phyloP scores from a whole-genome alignment of 2,329 filamentous ascomycete genomes.

The Endocalyx cinctus region DNA sequence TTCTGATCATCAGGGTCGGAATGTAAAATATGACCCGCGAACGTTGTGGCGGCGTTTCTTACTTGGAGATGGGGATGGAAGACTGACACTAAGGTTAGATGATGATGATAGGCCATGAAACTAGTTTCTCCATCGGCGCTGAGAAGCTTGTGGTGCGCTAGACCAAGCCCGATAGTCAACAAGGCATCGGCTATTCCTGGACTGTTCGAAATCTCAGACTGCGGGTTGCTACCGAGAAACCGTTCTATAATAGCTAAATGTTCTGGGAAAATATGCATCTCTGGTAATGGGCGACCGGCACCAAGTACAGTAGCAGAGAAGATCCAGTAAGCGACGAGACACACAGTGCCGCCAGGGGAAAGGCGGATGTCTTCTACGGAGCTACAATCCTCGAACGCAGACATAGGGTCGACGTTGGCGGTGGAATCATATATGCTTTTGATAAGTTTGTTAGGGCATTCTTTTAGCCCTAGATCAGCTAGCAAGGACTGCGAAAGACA shows the following conservation, averaged over 20 bases:
- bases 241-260: slow-evolving; percentile 50
- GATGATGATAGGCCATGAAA: slow-evolving; percentile 59
- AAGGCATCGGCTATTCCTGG: slow-evolving; percentile 56
- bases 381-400: slow-evolving; percentile 41
- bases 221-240: slow-evolving; percentile 48
- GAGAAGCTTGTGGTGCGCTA: slow-evolving; percentile 47
- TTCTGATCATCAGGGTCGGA: slow-evolving; percentile 55
- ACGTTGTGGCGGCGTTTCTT: slow-evolving; percentile 49
- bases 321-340: slow-evolving; percentile 57
- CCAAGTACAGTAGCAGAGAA: slow-evolving; percentile 60
- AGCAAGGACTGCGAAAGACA: slow-evolving; percentile 50
- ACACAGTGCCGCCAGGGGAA: slow-evolving; percentile 55
- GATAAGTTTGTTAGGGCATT: slow-evolving; percentile 41
- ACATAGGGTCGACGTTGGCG: slow-evolving; percentile 40
- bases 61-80: slow-evolving; percentile 52
- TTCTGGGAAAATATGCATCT: slow-evolving; percentile 56
- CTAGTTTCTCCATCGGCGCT: slow-evolving; percentile 30
- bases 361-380: slow-evolving; percentile 50
- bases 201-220: slow-evolving; percentile 42
- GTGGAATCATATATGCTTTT: slow-evolving; percentile 38
- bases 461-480: slow-evolving; percentile 53
- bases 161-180: slow-evolving; percentile 55
- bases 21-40: slow-evolving; percentile 53
- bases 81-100: slow-evolving; percentile 51
- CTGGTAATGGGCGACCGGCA: slow-evolving; percentile 47